These are phyloP conservation scores for Pichia sporocuriosa DNA, from an alignment of 805 yeast species.

Conservation along the genomic window DNA sequence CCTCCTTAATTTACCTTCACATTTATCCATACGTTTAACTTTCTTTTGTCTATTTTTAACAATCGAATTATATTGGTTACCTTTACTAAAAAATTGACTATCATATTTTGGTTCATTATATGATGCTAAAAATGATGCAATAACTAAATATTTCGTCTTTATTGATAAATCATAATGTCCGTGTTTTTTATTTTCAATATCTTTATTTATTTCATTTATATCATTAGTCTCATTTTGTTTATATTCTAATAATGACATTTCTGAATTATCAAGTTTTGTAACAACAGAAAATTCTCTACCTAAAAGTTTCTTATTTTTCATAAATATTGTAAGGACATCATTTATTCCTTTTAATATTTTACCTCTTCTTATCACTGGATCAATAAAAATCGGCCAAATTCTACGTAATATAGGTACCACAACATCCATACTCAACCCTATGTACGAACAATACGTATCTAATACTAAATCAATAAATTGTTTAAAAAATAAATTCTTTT, in stretches of 20 bases:
- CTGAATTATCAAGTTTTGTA: conserved; percentile 17
- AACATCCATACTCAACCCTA: conserved; percentile 38
- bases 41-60: conserved; percentile 29
- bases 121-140: conserved; percentile 81
- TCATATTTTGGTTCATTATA: conserved; percentile 66
- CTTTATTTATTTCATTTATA: conserved; percentile 1
- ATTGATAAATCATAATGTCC: conserved; percentile 43
- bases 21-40: conserved; percentile 23
- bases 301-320: conserved; percentile 20
- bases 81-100: conserved; percentile 58
- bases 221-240: conserved; percentile 3
- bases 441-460: conserved; percentile 38
- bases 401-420: conserved; percentile 26
- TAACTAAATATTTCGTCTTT: conserved; percentile 61
- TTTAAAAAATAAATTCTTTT: conserved; percentile 19
- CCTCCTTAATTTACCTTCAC: conserved; percentile 45
- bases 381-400: conserved; percentile 27
- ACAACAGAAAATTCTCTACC: conserved; percentile 23
- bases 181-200: conserved; percentile 8
- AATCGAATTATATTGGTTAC: conserved; percentile 41
- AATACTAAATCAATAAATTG: conserved; percentile 36
- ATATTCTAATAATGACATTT: conserved; percentile 7
- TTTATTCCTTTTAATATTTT: conserved; percentile 17
- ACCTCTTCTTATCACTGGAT: conserved; percentile 21
- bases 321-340: conserved; percentile 26